Evolutionary conservation across 129 eudicot genomes (phyloP), one percentile per base, ranked within the genome.

Genomic region (Scalesia atractyloides): DNA sequence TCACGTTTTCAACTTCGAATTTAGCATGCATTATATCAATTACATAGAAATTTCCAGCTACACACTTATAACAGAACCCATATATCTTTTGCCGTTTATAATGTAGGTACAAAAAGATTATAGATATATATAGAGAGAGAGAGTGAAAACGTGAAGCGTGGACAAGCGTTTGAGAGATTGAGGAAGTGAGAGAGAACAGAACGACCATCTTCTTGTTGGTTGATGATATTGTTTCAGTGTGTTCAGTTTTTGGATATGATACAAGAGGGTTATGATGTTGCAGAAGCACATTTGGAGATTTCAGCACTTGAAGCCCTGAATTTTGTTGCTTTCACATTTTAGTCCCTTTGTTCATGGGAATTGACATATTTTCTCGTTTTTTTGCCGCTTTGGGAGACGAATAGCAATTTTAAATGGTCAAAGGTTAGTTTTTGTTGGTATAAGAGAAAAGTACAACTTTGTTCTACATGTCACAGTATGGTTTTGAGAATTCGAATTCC

Each of bases 151-250:
- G 79, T 64, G 85, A 84, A 77, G 70, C 86, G 91, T n/a, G 89
- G 91, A 48, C 82, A 82, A 36, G 88, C 19, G 59, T 22, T 80
- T 67, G 95, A 82, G 53, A 87, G 76, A 62, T 75, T 75, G 67
- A 85, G 86, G 74, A 87, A 82, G 47, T 84, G 95, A 46, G 97
- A 85, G 50, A 85, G 46, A 44, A 88, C 43, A 0, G 84, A 73
- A 56, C 91, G 87, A 46, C 91, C 97, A 91, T 90, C 18, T 62
- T 36, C 30, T 37, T 77, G 5, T 13, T 20, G 64, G 51, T 16
- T 30, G 53, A 50, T 30, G 10, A 41, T 41, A 5, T 9, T 14
- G 24, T 50, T 41, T n/a, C 24, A 17, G 2, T 16, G 48, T 24
- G n/a, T 72, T 63, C 36, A 34, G 63, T 19, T 73, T 74, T 11